phyloP scores from a whole-genome alignment of 768 basidiomycete species.

The Clathrus columnatus region DNA sequence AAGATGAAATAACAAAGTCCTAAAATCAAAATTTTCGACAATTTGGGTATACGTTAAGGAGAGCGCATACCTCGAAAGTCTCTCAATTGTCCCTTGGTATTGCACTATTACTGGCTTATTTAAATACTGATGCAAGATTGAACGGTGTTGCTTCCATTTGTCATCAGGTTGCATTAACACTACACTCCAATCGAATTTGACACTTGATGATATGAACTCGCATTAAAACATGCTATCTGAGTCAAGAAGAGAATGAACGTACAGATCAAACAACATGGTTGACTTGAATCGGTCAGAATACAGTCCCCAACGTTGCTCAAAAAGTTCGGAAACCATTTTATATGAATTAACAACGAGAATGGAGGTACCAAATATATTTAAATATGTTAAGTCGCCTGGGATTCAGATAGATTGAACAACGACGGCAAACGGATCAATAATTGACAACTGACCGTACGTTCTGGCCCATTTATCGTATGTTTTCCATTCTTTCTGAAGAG shows the following conservation, averaged over 20 bases:
- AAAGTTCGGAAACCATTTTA: conserved; percentile 26
- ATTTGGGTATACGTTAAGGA: background rate
- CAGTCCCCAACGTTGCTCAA: conserved; percentile 30
- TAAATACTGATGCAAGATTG: conserved; percentile 16
- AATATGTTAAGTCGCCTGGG: conserved; percentile 18
- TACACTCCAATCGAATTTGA: conserved; percentile 3
- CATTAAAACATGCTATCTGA: background rate
- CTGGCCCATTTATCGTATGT: conserved; percentile 12
- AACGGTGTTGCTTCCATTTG: conserved; percentile 9
- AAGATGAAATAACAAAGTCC: conserved; percentile 25
- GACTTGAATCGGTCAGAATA: conserved; percentile 28
- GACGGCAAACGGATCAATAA: background rate
- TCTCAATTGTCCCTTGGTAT: conserved; percentile 25
- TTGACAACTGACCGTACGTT: conserved; percentile 6
- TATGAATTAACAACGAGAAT: conserved; percentile 28
- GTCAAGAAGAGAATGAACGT: background rate
- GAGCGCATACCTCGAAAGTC: conserved; percentile 14
- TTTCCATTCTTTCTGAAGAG: conserved; percentile 11
- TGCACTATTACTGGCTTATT: conserved; percentile 21
- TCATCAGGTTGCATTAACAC: conserved; percentile 8
- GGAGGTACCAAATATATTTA: conserved; percentile 18
- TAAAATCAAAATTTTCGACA: conserved; percentile 7
- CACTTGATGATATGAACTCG: background rate
- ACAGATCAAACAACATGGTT: conserved; percentile 9
- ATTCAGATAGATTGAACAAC: background rate